Percentiles rank a stretch among this genome's conserved stretches.
Conservation (phyloP, 805 yeast genomes). For the Metschnikowia colocasiae region DNA sequence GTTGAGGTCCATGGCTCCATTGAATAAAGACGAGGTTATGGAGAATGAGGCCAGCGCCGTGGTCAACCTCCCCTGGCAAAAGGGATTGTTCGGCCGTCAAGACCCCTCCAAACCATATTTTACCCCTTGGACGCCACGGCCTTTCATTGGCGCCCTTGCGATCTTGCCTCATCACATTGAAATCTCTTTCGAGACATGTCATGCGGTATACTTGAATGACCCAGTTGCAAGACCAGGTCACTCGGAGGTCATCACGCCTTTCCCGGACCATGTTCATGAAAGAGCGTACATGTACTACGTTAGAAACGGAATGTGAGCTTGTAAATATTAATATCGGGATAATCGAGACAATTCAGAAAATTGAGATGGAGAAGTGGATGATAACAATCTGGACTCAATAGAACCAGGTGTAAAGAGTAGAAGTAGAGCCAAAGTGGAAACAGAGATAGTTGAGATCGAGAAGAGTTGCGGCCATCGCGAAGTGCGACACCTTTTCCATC, state of each 20-base stretch:
- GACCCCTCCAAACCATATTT: conserved; percentile 78
- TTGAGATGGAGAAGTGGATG: background rate
- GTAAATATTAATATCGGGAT: conserved; percentile 11
- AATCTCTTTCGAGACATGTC: conserved; percentile 85
- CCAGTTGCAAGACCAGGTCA: conserved; percentile 97
- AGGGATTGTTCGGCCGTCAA: conserved; percentile 69
- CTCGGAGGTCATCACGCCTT: conserved; percentile 92
- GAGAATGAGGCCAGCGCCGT: conserved; percentile 50
- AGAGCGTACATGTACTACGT: conserved; percentile 93
- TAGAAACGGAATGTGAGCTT: conserved; percentile 55
- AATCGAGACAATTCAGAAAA: background rate
- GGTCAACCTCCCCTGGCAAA: conserved; percentile 77
- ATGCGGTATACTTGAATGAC: conserved; percentile 93
- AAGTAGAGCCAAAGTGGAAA: no score
- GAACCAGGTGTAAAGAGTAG: no score
- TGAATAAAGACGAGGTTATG: conserved; percentile 42
- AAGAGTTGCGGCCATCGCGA: background rate
- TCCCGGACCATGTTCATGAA: conserved; percentile 75
- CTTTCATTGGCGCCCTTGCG: conserved; percentile 88
- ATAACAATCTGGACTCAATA: no score
- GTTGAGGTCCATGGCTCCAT: conserved; percentile 31
- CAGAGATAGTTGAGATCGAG: no score
- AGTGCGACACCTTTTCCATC: background rate
- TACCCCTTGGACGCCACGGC: conserved; percentile 96
- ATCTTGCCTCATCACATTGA: conserved; percentile 90